These are phyloP conservation scores for Bretschneidera sinensis DNA, from an alignment of 345 rosid species.

Conservation along the genomic window DNA sequence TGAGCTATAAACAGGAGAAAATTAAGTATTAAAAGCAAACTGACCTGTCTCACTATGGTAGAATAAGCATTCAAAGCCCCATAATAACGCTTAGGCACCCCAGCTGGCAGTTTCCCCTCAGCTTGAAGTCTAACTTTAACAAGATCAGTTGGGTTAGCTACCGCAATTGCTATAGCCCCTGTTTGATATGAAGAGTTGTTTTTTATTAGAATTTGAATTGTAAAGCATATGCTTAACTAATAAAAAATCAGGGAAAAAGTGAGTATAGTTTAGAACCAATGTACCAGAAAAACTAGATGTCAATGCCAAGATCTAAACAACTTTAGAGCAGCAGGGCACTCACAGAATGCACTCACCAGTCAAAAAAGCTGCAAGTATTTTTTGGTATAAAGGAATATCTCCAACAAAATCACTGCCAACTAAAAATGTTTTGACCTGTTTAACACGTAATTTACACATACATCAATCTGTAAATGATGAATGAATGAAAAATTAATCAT, in stretches of 20 bases:
- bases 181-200: constrained; percentile 18
- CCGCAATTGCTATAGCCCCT: constrained; percentile 87
- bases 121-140: constrained; percentile 95
- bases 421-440: constrained; percentile 78
- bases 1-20: not conserved
- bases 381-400: constrained; percentile 74
- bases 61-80: constrained; percentile 87
- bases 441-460: constrained; percentile 21
- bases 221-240: not conserved
- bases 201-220: constrained; percentile 2
- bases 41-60: constrained; percentile 70
- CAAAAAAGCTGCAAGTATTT: constrained; percentile 82
- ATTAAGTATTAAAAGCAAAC: constrained; percentile 16
- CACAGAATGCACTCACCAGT: constrained; percentile 53
- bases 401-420: constrained; percentile 80
- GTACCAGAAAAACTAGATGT: constrained; percentile 6
- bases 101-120: constrained; percentile 84
- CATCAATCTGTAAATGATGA: constrained; percentile 1
- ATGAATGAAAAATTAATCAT: not conserved
- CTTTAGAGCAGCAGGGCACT: constrained; percentile 11
- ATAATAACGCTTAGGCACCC: constrained; percentile 79
- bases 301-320: constrained; percentile 9
- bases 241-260: not conserved
- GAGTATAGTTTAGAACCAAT: not conserved
- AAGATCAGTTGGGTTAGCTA: constrained; percentile 96